These are phyloP conservation scores for Telfairia occidentalis DNA, from an alignment of 331 rosid genomes.

Conservation along the genomic window DNA sequence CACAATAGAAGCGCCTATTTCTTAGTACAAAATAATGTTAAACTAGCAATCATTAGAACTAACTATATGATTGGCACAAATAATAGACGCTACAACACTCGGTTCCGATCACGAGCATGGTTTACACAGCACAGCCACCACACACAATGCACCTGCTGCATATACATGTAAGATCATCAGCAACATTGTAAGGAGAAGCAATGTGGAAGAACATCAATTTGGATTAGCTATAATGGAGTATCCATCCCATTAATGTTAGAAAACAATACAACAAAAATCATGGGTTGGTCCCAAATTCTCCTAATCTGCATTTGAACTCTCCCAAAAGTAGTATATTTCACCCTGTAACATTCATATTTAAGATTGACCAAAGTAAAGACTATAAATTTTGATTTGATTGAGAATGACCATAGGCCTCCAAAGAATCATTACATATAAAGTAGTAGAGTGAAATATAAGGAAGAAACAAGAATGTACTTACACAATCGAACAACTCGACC, in stretches of 20 bases:
- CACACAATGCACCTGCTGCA: constrained; percentile 56
- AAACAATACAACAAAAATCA: neutral
- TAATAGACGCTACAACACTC: neutral
- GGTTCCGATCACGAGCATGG: neutral
- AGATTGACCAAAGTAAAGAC: no score
- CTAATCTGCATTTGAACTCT: no score
- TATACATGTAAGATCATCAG: constrained; percentile 3
- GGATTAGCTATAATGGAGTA: no score
- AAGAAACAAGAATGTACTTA: constrained; percentile 29
- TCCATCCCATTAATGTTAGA: neutral
- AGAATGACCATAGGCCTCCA: neutral
- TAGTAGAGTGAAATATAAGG: neutral
- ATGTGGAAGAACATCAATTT: neutral
- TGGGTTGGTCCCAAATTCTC: neutral
- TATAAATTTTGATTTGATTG: neutral
- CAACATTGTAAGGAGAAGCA: neutral
- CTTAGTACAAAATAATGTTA: constrained; percentile 12
- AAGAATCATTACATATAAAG: neutral
- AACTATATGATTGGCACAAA: constrained; percentile 30
- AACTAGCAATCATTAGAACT: neutral
- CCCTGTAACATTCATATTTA: no score
- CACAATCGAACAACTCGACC: constrained; percentile 70
- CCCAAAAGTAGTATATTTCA: no score
- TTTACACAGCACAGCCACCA: constrained; percentile 62
- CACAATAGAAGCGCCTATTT: constrained; percentile 22